Base-by-base conservation (phyloP, 345 rosid species). In the Gossypium rotundifolium region DNA sequence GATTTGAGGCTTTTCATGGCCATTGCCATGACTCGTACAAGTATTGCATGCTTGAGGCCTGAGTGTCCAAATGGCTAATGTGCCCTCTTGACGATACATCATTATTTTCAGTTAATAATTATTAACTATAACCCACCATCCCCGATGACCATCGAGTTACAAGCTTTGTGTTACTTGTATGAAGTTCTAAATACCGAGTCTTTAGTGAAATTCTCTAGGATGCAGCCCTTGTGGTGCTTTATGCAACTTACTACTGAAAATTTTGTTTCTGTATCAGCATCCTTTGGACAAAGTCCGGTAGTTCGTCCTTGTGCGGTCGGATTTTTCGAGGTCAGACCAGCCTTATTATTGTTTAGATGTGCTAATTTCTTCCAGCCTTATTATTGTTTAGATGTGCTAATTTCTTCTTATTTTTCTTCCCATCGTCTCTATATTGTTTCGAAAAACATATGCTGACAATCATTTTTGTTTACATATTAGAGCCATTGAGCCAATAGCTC, bases 241-340 rank as follows among this genome's bases (percentile, higher is more conserved):
- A 20, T 17, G 68, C 68, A 40, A 65, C 16, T 65, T 65, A 65
- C 25, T 65, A 65, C 51, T 18, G 25, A 65, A 40, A 65, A n/a
- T 65, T 65, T 65, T 65, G 69, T 65, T 65, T 38, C 46, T 65
- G 51, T 42, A 65, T 40, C 51, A 42, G 69, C 48, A 65, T 65
- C 49, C 14, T 64, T n/a, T 64, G 27, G 27, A 40, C 69, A 40
- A 64, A 40, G 16, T 64, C 42, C 38, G 69, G 69, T 64, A 64
- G 40, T 64, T 64, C 9, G 14, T 64, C 49, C 51, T 64, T 62
- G 42, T 33, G n/a, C 45, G n/a, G 45, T 62, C 9, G 12, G 66
- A 62, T 29, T 33, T 62, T 33, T 33, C 14, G 45, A 62, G 66
- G 45, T 33, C 44, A 61, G 65, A 33, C 46, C 66, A 62, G 42